Evolutionary conservation across 257 asterid genomes (phyloP), one percentile per base, ranked within the genome.

Genomic region (Plantago elongata): DNA sequence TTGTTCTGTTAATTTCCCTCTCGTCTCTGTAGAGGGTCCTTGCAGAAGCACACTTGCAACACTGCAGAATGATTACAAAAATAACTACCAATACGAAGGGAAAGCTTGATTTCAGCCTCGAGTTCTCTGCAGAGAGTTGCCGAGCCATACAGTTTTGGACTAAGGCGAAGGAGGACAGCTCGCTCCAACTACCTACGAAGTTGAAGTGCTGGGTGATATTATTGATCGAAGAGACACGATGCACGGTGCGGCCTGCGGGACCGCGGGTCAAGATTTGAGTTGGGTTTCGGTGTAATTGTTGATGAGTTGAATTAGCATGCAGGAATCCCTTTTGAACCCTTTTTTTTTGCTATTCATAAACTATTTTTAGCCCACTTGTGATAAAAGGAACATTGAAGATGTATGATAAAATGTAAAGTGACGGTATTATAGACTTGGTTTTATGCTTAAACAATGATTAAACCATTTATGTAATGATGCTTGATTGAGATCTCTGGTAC

Each of bases 11-110:
- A 9, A n/a, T 14, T 5, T 50, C 48, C 54, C 67, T 49, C 59
- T 65, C 51, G 43, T 27, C 62, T 17, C 69, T 77, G 37, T 30
- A 86, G 98, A 92, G 93, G 99, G 98, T 18, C 93, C 98, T 63
- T 89, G 97, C 85, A 86, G 98, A 76, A 86, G 83, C 64, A 81
- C 84, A 2, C 77, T 92, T 49, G 84, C 83, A 16, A 45, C 70
- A 44, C 77, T 89, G 72, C 90, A 78, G 72, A 79, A 92, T 59
- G 96, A 92, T 76, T 86, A 92, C 85, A 81, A 84, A 73, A 45
- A 78, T 13, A 75, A 92, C 68, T 89, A 86, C 89, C 87, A 84
- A 45, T 92, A 78, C 64, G 80, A 61, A 77, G 98, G 98, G 74
- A 92, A 92, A 79, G 90, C 86, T 49, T 92, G 90, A 88, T 65